phyloP scores from a whole-genome alignment of 2,329 filamentous ascomycete genomes.

The Xylaria sp. region DNA sequence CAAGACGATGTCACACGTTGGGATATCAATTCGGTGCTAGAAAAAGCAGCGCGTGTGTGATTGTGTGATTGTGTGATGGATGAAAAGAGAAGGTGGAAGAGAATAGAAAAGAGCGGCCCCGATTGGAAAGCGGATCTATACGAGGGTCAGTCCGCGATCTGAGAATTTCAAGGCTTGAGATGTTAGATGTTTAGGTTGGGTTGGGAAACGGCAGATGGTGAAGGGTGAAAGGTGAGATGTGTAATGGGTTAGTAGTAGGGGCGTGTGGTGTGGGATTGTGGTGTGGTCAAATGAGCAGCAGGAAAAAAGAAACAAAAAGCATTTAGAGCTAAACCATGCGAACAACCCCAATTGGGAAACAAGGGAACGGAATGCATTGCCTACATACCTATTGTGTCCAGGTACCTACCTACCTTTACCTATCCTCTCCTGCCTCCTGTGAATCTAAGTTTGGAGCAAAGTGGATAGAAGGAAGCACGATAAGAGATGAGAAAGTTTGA shows the following conservation, averaged over 20 bases:
- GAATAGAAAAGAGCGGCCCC: not conserved
- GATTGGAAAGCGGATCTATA: not conserved
- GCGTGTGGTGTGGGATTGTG: conserved; percentile 5
- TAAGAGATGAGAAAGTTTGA: conserved; percentile 2
- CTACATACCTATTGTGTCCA: conserved; percentile 10
- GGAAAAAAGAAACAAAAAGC: conserved; percentile 12
- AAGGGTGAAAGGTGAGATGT: not conserved
- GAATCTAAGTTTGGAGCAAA: conserved; percentile 10
- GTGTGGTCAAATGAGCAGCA: conserved; percentile 21
- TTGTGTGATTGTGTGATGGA: conserved; percentile 1
- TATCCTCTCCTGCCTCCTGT: too few relatives aligned
- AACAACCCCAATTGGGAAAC: conserved; percentile 19
- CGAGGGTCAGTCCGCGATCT: not conserved
- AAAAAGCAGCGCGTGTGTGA: not conserved
- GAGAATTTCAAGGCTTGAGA: conserved; percentile 12
- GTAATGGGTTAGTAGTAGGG: not conserved
- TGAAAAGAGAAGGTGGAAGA: not conserved
- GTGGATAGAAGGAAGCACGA: conserved; percentile 1
- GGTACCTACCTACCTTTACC: not conserved
- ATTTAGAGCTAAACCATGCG: conserved; percentile 15
- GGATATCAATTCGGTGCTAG: not conserved
- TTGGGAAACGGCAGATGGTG: not conserved
- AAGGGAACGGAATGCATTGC: conserved; percentile 5
- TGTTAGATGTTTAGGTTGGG: conserved; percentile 8
- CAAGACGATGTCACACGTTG: conserved; percentile 7